Evolutionary conservation across 176 grass and related monocot species (phyloP), one percentile per base, ranked within the genome.

Genomic region (Alopecurus myosuroides): DNA sequence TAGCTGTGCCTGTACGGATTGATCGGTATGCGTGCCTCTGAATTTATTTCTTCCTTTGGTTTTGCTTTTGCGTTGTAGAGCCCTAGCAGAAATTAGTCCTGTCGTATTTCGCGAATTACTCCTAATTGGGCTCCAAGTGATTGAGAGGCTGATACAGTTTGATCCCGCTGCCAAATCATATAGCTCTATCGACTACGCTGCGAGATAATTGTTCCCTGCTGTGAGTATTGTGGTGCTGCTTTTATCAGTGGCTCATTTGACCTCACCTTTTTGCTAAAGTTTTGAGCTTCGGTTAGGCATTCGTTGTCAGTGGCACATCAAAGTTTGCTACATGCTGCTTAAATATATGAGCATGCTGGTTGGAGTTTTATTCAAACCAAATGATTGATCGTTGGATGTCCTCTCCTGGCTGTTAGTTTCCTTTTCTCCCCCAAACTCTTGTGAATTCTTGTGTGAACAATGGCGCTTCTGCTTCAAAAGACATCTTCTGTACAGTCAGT

Each of bases 251-350:
- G 15, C 39, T 85, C 55, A 53, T 70, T 55, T 81, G 22, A 29
- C 46, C 33, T 6, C 22, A 23, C 80, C 65, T 81, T 65, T 63
- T 63, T 81, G 66, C 34, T 41, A 31, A 71, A 57, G 3, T 57
- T 13, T n/a, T 82, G 20, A 53, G 46, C 57, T 85, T 85, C 29
- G 68, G 69, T 76, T 73, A 68, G 30, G 28, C 37, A 57, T 50
- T 76, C 61, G 8, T 77, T 85, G 23, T 81, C 25, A 61, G 50
- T 57, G 20, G 36, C 80, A 23, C 11, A 63, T 61, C 39, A 37
- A 44, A 77, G 62, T 77, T 81, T 30, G 30, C 15, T 30, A 76
- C 10, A 58, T 53, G 62, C 66, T 78, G 61, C 78, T 76, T 89
- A 44, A 70, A 56, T 60, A 90, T 41, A 56, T 58, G 26, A 66